Evolutionary conservation across 83 land plant genomes (phyloP).

Genomic region (Isoetes engelmannii): DNA sequence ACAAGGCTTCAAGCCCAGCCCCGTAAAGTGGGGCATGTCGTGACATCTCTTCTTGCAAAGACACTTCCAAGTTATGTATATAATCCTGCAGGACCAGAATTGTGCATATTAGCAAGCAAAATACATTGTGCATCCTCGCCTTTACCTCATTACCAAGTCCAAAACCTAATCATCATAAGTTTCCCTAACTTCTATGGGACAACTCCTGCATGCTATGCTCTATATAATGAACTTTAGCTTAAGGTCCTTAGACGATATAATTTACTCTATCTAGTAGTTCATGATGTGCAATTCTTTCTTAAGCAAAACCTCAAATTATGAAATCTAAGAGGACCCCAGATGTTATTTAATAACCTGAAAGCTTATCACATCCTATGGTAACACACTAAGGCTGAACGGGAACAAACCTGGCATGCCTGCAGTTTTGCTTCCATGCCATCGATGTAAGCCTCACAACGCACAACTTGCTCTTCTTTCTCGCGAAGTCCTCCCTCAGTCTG

Average conservation of each 20-base stretch:
- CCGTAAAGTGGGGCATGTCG: constrained; percentile 98
- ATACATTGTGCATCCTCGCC: not conserved
- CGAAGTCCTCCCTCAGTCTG: constrained; percentile 80
- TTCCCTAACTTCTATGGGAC: not conserved
- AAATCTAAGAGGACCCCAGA: constrained; percentile 1
- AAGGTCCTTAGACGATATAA: not conserved
- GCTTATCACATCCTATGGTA: not conserved
- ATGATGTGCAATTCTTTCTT: not conserved
- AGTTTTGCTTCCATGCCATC: constrained; percentile 79
- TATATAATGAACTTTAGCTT: not conserved
- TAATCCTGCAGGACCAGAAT: constrained; percentile 49
- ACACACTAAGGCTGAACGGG: not conserved
- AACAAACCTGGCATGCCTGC: constrained; percentile 72
- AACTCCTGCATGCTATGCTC: too few relatives aligned
- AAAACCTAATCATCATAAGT: not conserved
- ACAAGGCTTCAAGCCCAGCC: constrained; percentile 77
- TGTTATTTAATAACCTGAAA: not conserved
- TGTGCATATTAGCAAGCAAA: not conserved
- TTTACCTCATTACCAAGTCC: not conserved
- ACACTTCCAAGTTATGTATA: constrained; percentile 54
- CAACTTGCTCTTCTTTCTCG: constrained; percentile 90
- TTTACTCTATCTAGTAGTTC: not conserved
- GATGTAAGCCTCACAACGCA: constrained; percentile 78
- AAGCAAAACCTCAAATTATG: not conserved
- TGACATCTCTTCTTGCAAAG: constrained; percentile 86